A percentile compares a stretch with the other conserved stretches of the same genome.
phyloP scores from a whole-genome alignment of 2,329 filamentous ascomycete species.

The Sarocladium kiliense region DNA sequence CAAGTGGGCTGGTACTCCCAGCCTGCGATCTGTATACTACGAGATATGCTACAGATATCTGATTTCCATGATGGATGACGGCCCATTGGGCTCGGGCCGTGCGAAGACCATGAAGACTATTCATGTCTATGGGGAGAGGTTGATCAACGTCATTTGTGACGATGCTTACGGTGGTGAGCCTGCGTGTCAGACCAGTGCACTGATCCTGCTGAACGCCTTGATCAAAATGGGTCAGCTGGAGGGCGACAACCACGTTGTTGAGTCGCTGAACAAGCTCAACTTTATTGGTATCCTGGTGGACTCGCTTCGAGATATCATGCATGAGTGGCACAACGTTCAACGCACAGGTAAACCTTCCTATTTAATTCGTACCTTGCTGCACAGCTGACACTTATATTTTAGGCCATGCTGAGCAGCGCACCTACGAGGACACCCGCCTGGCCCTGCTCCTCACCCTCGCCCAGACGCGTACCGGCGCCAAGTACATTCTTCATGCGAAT shows the following conservation, averaged over 20 bases:
- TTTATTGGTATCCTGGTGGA: slow-evolving; percentile 89
- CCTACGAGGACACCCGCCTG: slow-evolving; percentile 65
- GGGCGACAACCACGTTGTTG: slow-evolving; percentile 68
- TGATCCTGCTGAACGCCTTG: slow-evolving; percentile 77
- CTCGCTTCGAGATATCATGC: slow-evolving; percentile 71
- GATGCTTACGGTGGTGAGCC: slow-evolving; percentile 85
- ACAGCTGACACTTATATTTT: slow-evolving; percentile 9
- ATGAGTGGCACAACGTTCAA: slow-evolving; percentile 61
- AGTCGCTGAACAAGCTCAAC: slow-evolving; percentile 77
- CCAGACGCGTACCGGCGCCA: slow-evolving; percentile 78
- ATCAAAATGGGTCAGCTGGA: slow-evolving; percentile 69
- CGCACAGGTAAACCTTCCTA: slow-evolving; percentile 41
- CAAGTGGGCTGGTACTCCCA: slow-evolving; percentile 63
- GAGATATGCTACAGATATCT: slow-evolving; percentile 87
- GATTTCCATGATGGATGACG: slow-evolving; percentile 57
- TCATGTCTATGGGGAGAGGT: slow-evolving; percentile 61
- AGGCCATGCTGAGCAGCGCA: slow-evolving; percentile 39
- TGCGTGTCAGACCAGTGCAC: slow-evolving; percentile 75
- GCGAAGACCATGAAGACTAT: slow-evolving; percentile 69
- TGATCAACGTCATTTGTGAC: slow-evolving; percentile 85
- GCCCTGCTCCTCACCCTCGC: slow-evolving; percentile 79
- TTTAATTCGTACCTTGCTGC: slow-evolving; percentile 7
- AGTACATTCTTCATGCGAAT: slow-evolving; percentile 81
- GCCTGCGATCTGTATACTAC: slow-evolving; percentile 81
- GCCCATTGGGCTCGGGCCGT: slow-evolving; percentile 41